These are phyloP conservation scores for Stropharia rugosoannulata DNA, from an alignment of 768 basidiomycete species.

Conservation along the genomic window DNA sequence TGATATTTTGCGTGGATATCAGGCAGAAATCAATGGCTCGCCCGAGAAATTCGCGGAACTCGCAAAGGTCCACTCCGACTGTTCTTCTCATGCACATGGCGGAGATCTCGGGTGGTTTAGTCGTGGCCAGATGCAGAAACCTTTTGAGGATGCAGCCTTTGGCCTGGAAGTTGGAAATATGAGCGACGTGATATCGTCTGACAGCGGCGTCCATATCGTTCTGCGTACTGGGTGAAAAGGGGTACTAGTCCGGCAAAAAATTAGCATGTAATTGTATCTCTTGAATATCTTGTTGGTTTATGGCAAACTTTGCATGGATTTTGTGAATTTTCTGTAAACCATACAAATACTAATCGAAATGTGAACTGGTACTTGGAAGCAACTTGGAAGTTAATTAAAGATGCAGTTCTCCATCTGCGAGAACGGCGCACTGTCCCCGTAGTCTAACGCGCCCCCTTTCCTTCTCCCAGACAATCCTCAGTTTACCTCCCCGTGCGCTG, in stretches of 20 bases:
- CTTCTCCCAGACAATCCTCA: conserved; percentile 38
- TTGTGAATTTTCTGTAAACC: too few species aligned
- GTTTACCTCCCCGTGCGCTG: conserved; percentile 46
- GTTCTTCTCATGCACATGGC: conserved; percentile 75
- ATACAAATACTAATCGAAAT: too few species aligned
- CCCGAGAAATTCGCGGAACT: conserved; percentile 70
- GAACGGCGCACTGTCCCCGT: conserved; percentile 31
- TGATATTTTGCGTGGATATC: conserved; percentile 65
- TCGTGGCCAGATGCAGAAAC: conserved; percentile 92
- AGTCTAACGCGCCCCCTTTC: conserved; percentile 29
- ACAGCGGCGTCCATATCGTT: conserved; percentile 94
- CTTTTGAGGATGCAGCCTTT: conserved; percentile 90
- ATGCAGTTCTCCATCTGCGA: conserved; percentile 31
- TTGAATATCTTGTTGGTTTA: too few species aligned
- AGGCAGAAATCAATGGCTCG: conserved; percentile 57
- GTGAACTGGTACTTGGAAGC: too few species aligned
- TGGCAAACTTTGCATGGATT: too few species aligned
- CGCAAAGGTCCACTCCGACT: conserved; percentile 81
- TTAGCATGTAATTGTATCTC: too few species aligned
- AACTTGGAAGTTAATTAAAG: neutral
- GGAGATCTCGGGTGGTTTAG: conserved; percentile 92
- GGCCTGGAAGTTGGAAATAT: conserved; percentile 70
- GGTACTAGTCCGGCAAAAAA: neutral
- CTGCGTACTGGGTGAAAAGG: conserved; percentile 60
- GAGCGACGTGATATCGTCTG: conserved; percentile 81